Conservation (phyloP, 371 early-diverging fungal genomes). For the Dichotomocladium elegans region DNA sequence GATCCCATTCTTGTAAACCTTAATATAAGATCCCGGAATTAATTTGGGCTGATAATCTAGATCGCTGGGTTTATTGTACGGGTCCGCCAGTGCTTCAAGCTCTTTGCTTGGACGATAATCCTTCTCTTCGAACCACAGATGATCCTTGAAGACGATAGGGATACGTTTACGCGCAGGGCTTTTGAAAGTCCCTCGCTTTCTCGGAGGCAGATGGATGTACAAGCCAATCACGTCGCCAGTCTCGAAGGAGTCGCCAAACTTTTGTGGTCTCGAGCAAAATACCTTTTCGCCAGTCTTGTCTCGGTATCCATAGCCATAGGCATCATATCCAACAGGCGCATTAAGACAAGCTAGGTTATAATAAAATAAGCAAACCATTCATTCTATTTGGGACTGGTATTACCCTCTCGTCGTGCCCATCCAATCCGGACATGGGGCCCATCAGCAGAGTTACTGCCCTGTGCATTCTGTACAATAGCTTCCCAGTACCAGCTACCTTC, state of each 20-base stretch:
- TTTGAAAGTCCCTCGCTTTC: slow-evolving; percentile 34
- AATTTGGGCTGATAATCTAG: slow-evolving; percentile 26
- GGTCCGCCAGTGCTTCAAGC: slow-evolving; percentile 48
- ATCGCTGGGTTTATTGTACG: slow-evolving; percentile 22
- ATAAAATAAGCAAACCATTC: background rate
- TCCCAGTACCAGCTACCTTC: slow-evolving; percentile 73
- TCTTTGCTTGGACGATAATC: slow-evolving; percentile 59
- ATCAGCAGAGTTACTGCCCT: slow-evolving; percentile 31
- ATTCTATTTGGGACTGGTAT: background rate
- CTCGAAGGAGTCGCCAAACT: slow-evolving; percentile 58
- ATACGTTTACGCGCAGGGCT: slow-evolving; percentile 52
- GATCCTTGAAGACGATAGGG: slow-evolving; percentile 60
- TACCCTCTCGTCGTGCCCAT: slow-evolving; percentile 68
- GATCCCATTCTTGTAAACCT: slow-evolving; percentile 65
- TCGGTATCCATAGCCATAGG: slow-evolving; percentile 64
- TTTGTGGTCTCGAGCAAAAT: slow-evolving; percentile 52
- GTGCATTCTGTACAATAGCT: slow-evolving; percentile 48
- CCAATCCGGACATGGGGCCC: slow-evolving; percentile 66
- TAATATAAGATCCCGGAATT: slow-evolving; percentile 54
- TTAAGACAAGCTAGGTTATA: slow-evolving; percentile 50
- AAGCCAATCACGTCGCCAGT: slow-evolving; percentile 71
- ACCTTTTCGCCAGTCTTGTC: slow-evolving; percentile 66
- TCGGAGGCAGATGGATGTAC: slow-evolving; percentile 56
- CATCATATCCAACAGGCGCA: slow-evolving; percentile 71
- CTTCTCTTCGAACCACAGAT: slow-evolving; percentile 66